Conservation (phyloP, 139 green algal genomes). For the Haematococcus sp. region DNA sequence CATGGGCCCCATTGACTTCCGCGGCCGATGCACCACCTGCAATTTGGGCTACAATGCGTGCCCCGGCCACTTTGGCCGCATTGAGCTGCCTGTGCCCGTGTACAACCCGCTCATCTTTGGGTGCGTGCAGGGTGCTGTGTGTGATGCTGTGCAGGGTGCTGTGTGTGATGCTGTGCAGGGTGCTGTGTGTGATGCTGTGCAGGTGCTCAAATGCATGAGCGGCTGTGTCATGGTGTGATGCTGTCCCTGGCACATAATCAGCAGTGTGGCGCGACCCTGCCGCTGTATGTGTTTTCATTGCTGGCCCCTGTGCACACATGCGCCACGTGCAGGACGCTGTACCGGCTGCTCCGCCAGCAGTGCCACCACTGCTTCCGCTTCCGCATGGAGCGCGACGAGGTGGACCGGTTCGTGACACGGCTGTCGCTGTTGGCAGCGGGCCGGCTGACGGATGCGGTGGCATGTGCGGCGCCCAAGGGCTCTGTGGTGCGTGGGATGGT, state of each 20-base stretch:
- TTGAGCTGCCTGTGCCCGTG: slow-evolving; percentile 93
- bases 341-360: slow-evolving; percentile 81
- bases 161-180: no score
- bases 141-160: no score
- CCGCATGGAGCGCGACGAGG: slow-evolving; percentile 65
- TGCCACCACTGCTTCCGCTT: slow-evolving; percentile 93
- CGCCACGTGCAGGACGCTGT: slow-evolving; percentile 60
- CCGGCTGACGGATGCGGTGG: slow-evolving; percentile 45
- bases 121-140: slow-evolving; percentile 29
- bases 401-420: slow-evolving; percentile 41
- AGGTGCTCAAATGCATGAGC: no score
- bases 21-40: slow-evolving; percentile 85
- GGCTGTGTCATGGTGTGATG: no score
- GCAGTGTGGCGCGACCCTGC: no score
- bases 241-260: no score
- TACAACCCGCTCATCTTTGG: slow-evolving; percentile 96
- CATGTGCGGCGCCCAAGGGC: slow-evolving; percentile 1
- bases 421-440: slow-evolving; percentile 49
- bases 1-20: slow-evolving; percentile 81
- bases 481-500: not conserved
- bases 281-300: no score
- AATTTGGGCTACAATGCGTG: slow-evolving; percentile 68
- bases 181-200: no score
- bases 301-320: no score
- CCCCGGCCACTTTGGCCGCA: slow-evolving; percentile 96